Evolutionary conservation across 2,329 filamentous ascomycete genomes (phyloP), one percentile per base, ranked within the genome.

Genomic region (Hypoxylon sp.): DNA sequence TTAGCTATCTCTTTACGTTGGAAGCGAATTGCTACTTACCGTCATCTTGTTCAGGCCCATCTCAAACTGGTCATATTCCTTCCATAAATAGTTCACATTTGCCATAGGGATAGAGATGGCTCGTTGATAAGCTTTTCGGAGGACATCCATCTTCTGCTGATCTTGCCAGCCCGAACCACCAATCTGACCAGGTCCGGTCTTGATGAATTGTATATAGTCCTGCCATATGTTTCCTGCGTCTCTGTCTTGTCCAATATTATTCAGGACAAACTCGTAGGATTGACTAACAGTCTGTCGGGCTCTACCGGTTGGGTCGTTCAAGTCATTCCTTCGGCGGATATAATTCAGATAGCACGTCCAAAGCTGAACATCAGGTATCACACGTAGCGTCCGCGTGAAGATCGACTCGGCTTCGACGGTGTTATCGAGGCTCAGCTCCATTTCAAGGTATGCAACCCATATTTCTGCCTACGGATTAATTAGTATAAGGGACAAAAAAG

Each of bases 261-360:
- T 88, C 50, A 99, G 88, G 5, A 97, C 94, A 76, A 97, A 94
- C 71, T 98, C 94, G 80, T 98, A 99, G 2, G 94, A 93, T 71
- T 94, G 91, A 19, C 90, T 91, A 62, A 99, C 91, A 6, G 91
- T 92, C 71, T 89, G 87, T 67, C 96, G 92, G 52, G 94, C 92
- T 71, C 90, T 85, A 19, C 93, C 93, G 39, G 87, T 88, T 1
- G 91, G 84, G 77, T 98, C 96, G 75, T 92, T 94, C 66, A 98
- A 84, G 72, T 97, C 95, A 80, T 98, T 96, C 71, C 93, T 89
- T 52, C 96, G 92, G 59, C 96, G 93, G 70, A 98, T 93, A 79
- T 98, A 98, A 80, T 98, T 94, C 69, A 99, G 89, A 79, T 99
- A 99, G 33, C 94, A 88, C 5, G 92, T 94, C 94, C 94, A 99